These are phyloP conservation scores for Penicillium sp. DNA, from an alignment of 2,329 filamentous ascomycete species.

Conservation along the genomic window DNA sequence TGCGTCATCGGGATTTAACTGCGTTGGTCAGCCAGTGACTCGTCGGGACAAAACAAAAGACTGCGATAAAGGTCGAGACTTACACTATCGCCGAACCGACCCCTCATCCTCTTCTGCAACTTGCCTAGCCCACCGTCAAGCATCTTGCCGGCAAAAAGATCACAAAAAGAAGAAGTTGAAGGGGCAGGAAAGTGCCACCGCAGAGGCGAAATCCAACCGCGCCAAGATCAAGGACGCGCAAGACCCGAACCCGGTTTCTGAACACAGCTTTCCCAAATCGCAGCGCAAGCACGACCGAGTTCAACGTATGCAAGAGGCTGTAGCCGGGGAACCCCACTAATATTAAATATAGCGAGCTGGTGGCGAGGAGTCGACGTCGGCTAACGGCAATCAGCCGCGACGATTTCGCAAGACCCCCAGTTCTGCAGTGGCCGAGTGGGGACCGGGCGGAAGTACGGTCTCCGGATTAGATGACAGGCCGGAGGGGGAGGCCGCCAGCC, in stretches of 20 bases:
- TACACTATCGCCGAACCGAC: conserved; percentile 38
- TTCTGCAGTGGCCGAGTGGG: conserved; percentile 19
- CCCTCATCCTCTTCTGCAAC: conserved; percentile 39
- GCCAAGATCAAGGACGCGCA: background rate
- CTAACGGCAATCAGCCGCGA: conserved; percentile 6
- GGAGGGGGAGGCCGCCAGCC: conserved; percentile 19
- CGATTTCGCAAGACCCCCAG: conserved; percentile 8
- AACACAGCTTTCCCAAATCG: background rate
- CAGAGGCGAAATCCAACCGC: background rate
- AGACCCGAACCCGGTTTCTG: background rate
- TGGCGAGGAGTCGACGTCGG: conserved; percentile 4
- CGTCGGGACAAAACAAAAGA: background rate
- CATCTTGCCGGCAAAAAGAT: conserved; percentile 9
- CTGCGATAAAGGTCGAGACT: conserved; percentile 12
- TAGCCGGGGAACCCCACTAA: background rate
- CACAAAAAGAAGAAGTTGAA: too few species aligned
- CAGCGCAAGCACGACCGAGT: background rate
- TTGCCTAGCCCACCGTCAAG: conserved; percentile 23
- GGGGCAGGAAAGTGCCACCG: background rate
- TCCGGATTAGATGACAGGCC: conserved; percentile 21
- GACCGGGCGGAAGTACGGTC: conserved; percentile 12
- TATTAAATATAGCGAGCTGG: conserved; percentile 2
- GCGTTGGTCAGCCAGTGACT: conserved; percentile 20
- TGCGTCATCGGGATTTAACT: conserved; percentile 62
- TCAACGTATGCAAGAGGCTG: background rate